Conservation (phyloP, 164 flowering plant species). For the Aristolochia californica region DNA sequence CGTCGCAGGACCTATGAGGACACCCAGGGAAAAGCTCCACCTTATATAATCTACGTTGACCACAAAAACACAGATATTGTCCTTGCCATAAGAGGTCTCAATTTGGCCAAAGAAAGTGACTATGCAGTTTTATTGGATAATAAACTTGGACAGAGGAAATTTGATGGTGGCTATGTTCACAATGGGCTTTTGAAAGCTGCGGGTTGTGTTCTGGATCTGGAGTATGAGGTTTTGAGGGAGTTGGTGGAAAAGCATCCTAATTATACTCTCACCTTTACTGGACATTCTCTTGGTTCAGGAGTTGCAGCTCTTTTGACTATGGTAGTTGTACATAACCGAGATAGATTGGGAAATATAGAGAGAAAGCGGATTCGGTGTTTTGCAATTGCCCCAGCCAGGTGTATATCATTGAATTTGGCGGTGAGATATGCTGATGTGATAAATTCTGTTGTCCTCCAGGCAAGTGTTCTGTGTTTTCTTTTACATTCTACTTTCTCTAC, state of each 20-base stretch:
- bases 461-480: slow-evolving; percentile 14
- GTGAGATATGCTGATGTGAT: slow-evolving; percentile 75
- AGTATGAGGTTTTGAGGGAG: slow-evolving; percentile 47
- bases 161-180: slow-evolving; percentile 95
- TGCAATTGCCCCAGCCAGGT: slow-evolving; percentile 61
- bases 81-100: slow-evolving; percentile 68
- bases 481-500: not conserved
- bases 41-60: slow-evolving; percentile 73
- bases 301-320: slow-evolving; percentile 49
- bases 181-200: slow-evolving; percentile 95
- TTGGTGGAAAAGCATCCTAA: slow-evolving; percentile 48
- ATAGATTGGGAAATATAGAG: slow-evolving; percentile 44
- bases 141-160: slow-evolving; percentile 64
- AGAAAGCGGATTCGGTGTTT: slow-evolving; percentile 56
- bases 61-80: slow-evolving; percentile 63
- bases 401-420: slow-evolving; percentile 59
- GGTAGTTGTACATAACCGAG: slow-evolving; percentile 40
- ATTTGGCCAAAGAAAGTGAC: slow-evolving; percentile 76
- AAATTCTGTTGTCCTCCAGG: slow-evolving; percentile 71
- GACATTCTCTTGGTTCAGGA: slow-evolving; percentile 89
- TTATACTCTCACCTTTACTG: slow-evolving; percentile 76
- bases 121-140: slow-evolving; percentile 74
- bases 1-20: slow-evolving; percentile 46
- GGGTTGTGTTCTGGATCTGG: slow-evolving; percentile 61
- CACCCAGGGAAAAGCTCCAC: slow-evolving; percentile 62